A percentile compares a stretch with the other conserved stretches of the same genome.
Evolutionary conservation across 176 grass and related monocot genomes (phyloP).

Genomic region (Aechmea fasciata): DNA sequence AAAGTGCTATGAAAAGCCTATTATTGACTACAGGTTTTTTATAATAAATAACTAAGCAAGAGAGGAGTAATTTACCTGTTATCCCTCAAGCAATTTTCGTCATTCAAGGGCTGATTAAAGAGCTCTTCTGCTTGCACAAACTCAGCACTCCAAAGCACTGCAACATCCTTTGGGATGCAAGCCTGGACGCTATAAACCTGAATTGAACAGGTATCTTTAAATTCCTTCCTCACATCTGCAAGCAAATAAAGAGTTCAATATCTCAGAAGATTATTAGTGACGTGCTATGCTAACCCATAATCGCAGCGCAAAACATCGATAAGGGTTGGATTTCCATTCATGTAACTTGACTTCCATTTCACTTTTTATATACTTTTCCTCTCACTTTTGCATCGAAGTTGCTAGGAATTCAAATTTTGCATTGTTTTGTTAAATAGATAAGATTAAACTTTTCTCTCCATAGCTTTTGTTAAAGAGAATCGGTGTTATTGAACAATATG

Average conservation of each 20-base stretch:
- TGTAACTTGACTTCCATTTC: no score
- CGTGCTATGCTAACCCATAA: no score
- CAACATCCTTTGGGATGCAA: conserved; percentile 72
- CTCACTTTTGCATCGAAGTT: no score
- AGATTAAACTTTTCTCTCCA: no score
- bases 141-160: conserved; percentile 94
- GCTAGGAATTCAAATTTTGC: no score
- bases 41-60: not conserved
- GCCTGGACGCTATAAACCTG: conserved; percentile 90
- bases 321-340: no score
- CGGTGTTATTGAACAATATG: no score
- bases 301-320: no score
- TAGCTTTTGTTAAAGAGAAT: no score
- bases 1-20: not conserved
- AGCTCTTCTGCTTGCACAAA: conserved; percentile 89
- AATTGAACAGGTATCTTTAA: conserved; percentile 73
- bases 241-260: not conserved
- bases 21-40: not conserved
- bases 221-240: conserved; percentile 52
- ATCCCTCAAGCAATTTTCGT: conserved; percentile 95
- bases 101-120: conserved; percentile 55
- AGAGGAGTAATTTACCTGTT: conserved; percentile 46
- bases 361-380: no score
- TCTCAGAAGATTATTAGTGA: conserved; percentile 3
- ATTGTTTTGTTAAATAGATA: no score